Percentiles rank a stretch among this genome's conserved stretches.
These are phyloP conservation scores for Rhizopus arrhizus DNA, from an alignment of 371 early-diverging fungal genomes.

Conservation along the genomic window DNA sequence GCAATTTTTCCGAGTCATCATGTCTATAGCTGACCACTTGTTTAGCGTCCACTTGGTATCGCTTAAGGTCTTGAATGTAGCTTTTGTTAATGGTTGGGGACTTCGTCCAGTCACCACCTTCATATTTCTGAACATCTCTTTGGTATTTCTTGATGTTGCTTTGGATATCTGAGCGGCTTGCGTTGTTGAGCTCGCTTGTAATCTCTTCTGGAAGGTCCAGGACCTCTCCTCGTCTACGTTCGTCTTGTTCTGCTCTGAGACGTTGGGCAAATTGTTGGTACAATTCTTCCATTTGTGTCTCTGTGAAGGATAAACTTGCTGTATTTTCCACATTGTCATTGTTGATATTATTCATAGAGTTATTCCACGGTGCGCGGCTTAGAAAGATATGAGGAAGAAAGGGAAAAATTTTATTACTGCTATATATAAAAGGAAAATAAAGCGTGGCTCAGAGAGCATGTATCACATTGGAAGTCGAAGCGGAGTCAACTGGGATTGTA, in stretches of 20 bases:
- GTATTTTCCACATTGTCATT: too few relatives aligned
- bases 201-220: neutral
- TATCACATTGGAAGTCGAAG: too few relatives aligned
- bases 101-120: slow-evolving; percentile 10
- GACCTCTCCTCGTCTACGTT: neutral
- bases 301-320: too few relatives aligned
- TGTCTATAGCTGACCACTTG: neutral
- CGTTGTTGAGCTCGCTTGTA: neutral
- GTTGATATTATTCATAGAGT: too few relatives aligned
- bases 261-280: neutral
- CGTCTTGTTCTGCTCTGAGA: neutral
- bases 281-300: too few relatives aligned
- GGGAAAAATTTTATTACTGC: too few relatives aligned
- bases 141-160: slow-evolving; percentile 3
- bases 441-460: too few relatives aligned
- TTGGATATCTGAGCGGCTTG: neutral
- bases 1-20: neutral
- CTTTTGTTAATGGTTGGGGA: slow-evolving; percentile 1
- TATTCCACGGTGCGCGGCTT: too few relatives aligned
- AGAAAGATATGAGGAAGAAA: neutral
- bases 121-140: slow-evolving; percentile 1
- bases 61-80: neutral
- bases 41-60: neutral
- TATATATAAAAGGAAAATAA: too few relatives aligned
- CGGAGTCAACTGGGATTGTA: too few relatives aligned